A percentile compares a stretch with the other conserved stretches of the same genome.
Conservation (phyloP, 1,284 basidiomycete genomes). For the Paramarasmius palmivorus region DNA sequence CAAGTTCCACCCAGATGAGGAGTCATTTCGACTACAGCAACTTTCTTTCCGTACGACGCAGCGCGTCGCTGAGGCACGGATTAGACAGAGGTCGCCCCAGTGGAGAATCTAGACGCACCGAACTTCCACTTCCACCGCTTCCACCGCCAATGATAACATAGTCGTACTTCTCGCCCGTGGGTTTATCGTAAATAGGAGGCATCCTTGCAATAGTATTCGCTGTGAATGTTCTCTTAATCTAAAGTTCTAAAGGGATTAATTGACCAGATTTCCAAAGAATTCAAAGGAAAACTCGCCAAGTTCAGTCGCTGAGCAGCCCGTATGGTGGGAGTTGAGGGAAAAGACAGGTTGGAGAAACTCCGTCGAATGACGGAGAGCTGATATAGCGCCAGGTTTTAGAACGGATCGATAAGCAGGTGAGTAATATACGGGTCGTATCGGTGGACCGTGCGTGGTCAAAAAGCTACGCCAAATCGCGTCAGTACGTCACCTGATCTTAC, state of each 20-base stretch:
- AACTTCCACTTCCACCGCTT: constrained; percentile 79
- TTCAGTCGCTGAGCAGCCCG: too few species aligned
- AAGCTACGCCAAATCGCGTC: too few species aligned
- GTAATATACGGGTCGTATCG: too few species aligned
- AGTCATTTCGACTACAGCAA: constrained; percentile 84
- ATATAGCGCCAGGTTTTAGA: too few species aligned
- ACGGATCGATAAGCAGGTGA: too few species aligned
- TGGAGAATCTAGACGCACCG: constrained; percentile 44
- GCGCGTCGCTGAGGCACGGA: constrained; percentile 69
- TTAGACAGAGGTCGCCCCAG: constrained; percentile 1
- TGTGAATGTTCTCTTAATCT: constrained; percentile 55
- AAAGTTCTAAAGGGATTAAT: constrained; percentile 9
- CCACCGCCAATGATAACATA: constrained; percentile 84
- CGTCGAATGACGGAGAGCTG: too few species aligned
- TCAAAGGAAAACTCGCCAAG: too few species aligned
- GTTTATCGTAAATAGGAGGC: constrained; percentile 67
- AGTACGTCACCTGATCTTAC: too few species aligned
- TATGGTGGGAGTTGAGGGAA: too few species aligned
- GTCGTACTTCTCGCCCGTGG: constrained; percentile 70
- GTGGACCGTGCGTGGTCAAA: too few species aligned
- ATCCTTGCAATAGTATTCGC: constrained; percentile 42
- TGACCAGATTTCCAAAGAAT: not conserved
- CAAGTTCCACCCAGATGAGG: constrained; percentile 91
- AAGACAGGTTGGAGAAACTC: too few species aligned
- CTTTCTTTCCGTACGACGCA: constrained; percentile 92